Percentiles rank a stretch among this genome's conserved stretches.
These are phyloP conservation scores for Eucalyptus rudis DNA, from an alignment of 345 rosid genomes.

Conservation along the genomic window DNA sequence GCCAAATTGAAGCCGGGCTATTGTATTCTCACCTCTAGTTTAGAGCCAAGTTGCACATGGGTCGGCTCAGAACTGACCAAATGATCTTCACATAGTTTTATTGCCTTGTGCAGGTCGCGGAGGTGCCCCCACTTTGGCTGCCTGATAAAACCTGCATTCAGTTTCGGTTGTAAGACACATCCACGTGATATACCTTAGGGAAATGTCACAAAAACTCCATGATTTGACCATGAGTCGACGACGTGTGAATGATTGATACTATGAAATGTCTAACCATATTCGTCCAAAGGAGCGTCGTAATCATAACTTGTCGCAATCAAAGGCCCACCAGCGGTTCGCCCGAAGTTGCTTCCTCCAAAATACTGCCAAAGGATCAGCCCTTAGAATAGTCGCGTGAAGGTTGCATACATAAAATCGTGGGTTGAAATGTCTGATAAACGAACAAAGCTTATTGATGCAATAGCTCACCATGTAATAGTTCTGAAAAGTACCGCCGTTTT, in stretches of 20 bases:
- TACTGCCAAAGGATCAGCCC: conserved; percentile 19
- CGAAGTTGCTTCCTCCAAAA: conserved; percentile 67
- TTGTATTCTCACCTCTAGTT: conserved; percentile 25
- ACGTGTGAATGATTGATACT: background rate
- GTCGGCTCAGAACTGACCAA: conserved; percentile 36
- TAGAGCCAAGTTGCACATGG: conserved; percentile 20
- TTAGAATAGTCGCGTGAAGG: background rate
- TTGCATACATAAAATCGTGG: background rate
- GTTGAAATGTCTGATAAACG: background rate
- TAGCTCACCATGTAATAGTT: conserved; percentile 54
- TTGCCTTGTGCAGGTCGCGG: conserved; percentile 41
- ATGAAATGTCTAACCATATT: conserved; percentile 25
- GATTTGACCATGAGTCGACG: background rate
- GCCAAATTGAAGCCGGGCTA: background rate
- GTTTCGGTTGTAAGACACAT: background rate
- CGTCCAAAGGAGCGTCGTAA: conserved; percentile 67
- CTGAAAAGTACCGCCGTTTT: conserved; percentile 49
- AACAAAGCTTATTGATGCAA: background rate
- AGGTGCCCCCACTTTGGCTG: conserved; percentile 69
- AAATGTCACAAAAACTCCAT: background rate
- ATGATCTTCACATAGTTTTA: conserved; percentile 44
- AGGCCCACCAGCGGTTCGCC: conserved; percentile 62
- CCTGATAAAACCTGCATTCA: conserved; percentile 35
- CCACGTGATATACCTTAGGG: background rate
- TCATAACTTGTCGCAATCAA: conserved; percentile 56